A percentile compares a stretch with the other conserved stretches of the same genome.
Evolutionary conservation across 2,329 filamentous ascomycete species (phyloP).

Genomic region (Colletotrichum destructivum): DNA sequence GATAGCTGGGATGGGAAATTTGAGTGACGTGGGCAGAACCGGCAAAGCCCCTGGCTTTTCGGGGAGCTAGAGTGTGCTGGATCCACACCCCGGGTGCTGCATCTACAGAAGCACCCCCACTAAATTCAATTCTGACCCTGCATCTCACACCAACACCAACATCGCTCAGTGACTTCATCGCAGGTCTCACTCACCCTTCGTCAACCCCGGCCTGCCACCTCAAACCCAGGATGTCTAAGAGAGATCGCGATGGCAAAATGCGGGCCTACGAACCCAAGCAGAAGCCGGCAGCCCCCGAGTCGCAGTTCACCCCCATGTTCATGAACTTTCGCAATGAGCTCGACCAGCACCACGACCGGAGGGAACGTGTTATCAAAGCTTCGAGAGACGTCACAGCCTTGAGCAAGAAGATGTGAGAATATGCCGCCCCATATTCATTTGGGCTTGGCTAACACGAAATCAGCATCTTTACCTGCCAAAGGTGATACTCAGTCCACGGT

Average conservation of each 20-base stretch:
- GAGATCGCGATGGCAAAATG: constrained; percentile 67
- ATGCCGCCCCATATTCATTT: rapidly evolving
- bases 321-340: constrained; percentile 88
- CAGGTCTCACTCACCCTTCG: neutral
- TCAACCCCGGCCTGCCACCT: neutral
- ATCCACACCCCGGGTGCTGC: constrained; percentile 19
- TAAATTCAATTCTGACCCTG: constrained; percentile 35
- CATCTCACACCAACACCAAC: constrained; percentile 15
- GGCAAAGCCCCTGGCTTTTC: constrained; percentile 26
- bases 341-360: constrained; percentile 93
- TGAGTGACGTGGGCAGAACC: constrained; percentile 40
- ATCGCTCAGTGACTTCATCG: constrained; percentile 27
- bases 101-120: constrained; percentile 22
- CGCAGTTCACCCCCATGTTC: constrained; percentile 81
- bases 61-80: neutral
- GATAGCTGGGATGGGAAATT: constrained; percentile 36
- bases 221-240: constrained; percentile 55
- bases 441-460: constrained; percentile 10
- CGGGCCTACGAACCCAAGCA: constrained; percentile 55
- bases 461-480: constrained; percentile 58
- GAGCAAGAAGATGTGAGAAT: constrained; percentile 93
- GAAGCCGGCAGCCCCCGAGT: constrained; percentile 53
- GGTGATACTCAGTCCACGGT: constrained; percentile 46
- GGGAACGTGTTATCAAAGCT: constrained; percentile 90
- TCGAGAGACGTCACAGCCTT: constrained; percentile 93